Conservation (phyloP, 1,284 basidiomycete genomes). For the Ceratobasidium sp. region DNA sequence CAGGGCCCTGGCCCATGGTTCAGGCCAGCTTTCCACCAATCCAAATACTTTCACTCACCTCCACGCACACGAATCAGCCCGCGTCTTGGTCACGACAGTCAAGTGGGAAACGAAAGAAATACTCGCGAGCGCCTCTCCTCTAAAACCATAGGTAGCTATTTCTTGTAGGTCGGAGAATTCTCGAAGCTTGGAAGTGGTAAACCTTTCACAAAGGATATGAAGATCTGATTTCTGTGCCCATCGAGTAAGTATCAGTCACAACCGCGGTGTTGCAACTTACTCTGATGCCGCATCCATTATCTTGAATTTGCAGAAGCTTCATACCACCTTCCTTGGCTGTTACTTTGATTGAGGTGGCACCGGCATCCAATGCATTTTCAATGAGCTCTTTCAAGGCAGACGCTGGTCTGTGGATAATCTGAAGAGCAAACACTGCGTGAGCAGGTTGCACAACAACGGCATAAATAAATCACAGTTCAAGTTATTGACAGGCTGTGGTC, state of each 20-base stretch:
- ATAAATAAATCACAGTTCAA: not conserved
- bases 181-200: constrained; percentile 93
- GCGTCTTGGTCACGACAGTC: constrained; percentile 88
- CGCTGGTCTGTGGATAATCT: constrained; percentile 96
- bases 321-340: constrained; percentile 95
- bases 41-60: constrained; percentile 23
- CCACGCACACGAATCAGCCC: constrained; percentile 81
- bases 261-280: constrained; percentile 54
- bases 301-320: constrained; percentile 94
- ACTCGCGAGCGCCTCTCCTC: constrained; percentile 96
- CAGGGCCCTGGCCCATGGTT: constrained; percentile 62
- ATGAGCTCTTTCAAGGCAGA: constrained; percentile 97
- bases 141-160: constrained; percentile 95
- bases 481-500: not conserved
- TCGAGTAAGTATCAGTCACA: constrained; percentile 9
- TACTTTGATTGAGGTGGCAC: constrained; percentile 84
- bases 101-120: constrained; percentile 95
- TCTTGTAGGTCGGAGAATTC: constrained; percentile 85
- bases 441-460: constrained; percentile 2
- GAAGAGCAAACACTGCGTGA: constrained; percentile 26
- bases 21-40: constrained; percentile 10
- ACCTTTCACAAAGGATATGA: constrained; percentile 90
- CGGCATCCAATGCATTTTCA: constrained; percentile 95
- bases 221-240: constrained; percentile 75
- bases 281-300: constrained; percentile 94